Evolutionary conservation across 306 rosid genomes (phyloP).

Genomic region (Prunus campanulata): DNA sequence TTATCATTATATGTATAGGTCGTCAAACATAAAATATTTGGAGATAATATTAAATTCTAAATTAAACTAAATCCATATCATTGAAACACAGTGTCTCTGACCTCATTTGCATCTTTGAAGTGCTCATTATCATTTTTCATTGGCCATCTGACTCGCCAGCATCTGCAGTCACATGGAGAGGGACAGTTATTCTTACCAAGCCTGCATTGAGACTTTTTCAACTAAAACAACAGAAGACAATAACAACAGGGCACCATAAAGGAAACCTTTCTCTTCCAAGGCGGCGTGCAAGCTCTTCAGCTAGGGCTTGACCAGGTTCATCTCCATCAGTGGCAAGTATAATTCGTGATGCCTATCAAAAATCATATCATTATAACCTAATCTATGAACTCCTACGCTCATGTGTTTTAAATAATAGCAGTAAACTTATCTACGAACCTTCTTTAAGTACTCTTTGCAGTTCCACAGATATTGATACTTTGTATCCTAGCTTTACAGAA

Average conservation of each 20-base stretch:
- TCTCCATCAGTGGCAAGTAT: conserved; percentile 97
- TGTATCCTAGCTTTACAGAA: conserved; percentile 83
- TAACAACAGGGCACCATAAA: conserved; percentile 17
- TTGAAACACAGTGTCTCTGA: conserved; percentile 13
- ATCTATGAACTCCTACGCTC: not conserved
- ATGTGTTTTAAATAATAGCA: conserved; percentile 18
- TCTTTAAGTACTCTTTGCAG: conserved; percentile 70
- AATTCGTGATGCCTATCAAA: conserved; percentile 77
- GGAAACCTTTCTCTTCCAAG: conserved; percentile 86
- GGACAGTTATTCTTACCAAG: not conserved
- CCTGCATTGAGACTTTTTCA: not conserved
- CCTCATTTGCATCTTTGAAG: conserved; percentile 99
- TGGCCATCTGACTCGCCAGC: conserved; percentile 98
- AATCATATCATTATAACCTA: conserved; percentile 24
- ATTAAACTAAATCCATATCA: not conserved
- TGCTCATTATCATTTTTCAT: conserved; percentile 44
- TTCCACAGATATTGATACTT: conserved; percentile 95
- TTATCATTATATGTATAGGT: not conserved
- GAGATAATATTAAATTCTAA: not conserved
- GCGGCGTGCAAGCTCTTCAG: conserved; percentile 99
- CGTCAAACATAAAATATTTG: not conserved
- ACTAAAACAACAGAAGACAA: conserved; percentile 12
- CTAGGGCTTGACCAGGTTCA: conserved; percentile 93
- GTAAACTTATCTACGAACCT: conserved; percentile 46
- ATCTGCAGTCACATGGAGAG: conserved; percentile 44